Base-by-base conservation (phyloP, 768 basidiomycete genomes). In the Auricularia auricula-judae region DNA sequence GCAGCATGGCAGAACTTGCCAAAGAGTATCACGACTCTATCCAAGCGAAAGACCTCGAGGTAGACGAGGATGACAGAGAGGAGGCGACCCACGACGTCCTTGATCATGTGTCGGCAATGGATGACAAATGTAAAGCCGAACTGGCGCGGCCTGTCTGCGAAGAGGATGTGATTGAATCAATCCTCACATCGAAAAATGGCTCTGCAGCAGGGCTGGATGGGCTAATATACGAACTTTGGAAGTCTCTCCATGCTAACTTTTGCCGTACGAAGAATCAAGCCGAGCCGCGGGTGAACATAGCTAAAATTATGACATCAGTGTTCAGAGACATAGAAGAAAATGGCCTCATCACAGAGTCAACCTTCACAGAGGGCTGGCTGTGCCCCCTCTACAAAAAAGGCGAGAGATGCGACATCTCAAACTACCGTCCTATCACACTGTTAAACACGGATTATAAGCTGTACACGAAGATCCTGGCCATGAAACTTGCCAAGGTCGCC, bases 311-410 rank as follows among this genome's bases (percentile, higher is more conserved):
- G 79, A 43, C 78, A 74, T 8, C 82, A 70, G 3, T 75, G 78
- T 68, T 80, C 82, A 0, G 80, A 79, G 11, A 81, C 82, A 77
- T 79, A 0, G 64, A 73, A 64, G 0, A 3, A 1, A 0, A 74
- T 43, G 75, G 77, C 0, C 10, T 51, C 47, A 3, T 73, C 0
- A 3, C 12, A 2, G 1, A 21, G 0, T 3, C 4, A 1, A 2
- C 23, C 0, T 81, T 77, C 61, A 29, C 72, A 0, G 58, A 70
- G 7, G 79, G 78, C 0, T 71, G 70, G 69, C 70, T 75, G 65
- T 71, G 76, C 71, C 77, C 75, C 0, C 36, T 81, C 0, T 81
- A 76, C 64, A 81, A 81, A 43, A 80, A 81, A 62, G 63, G 62
- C 4, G 65, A 68, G 34, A 3, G 18, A 23, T 2, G 33, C 1